These are phyloP conservation scores for Trichoderma simmonsii DNA, from an alignment of 2,329 filamentous ascomycete species.

Conservation along the genomic window DNA sequence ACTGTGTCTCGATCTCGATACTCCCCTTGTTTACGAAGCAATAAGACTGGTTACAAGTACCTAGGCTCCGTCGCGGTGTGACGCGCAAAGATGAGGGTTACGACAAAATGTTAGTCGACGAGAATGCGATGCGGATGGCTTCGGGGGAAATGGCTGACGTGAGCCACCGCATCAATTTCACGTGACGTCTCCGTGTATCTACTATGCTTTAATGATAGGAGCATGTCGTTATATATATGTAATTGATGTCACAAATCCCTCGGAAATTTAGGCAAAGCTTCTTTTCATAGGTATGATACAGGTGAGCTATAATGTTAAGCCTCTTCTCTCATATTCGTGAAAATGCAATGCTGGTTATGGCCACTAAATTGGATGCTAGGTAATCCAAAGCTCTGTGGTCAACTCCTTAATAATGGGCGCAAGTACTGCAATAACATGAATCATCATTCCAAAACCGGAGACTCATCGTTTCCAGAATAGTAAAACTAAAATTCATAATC, in stretches of 20 bases:
- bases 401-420: neutral
- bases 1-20: neutral
- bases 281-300: neutral
- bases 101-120: neutral
- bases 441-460: neutral
- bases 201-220: neutral
- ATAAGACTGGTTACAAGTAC: neutral
- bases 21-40: neutral
- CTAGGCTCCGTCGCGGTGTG: neutral
- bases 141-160: neutral
- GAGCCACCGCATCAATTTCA: neutral
- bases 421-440: neutral
- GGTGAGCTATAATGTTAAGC: neutral
- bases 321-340: neutral
- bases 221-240: neutral
- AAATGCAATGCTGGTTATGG: neutral
- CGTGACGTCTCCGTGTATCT: neutral
- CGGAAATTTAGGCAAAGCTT: too few relatives aligned
- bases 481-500: neutral
- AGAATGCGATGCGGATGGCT: neutral
- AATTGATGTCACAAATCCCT: too few relatives aligned
- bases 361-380: too few relatives aligned
- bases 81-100: neutral
- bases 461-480: fast-evolving
- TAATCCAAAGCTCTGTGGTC: neutral